A percentile compares a stretch with the other conserved stretches of the same genome.
These are phyloP conservation scores for cucumber (Cucumis sativus) DNA, from an alignment of 306 rosid genomes.

Conservation along the genomic window DNA sequence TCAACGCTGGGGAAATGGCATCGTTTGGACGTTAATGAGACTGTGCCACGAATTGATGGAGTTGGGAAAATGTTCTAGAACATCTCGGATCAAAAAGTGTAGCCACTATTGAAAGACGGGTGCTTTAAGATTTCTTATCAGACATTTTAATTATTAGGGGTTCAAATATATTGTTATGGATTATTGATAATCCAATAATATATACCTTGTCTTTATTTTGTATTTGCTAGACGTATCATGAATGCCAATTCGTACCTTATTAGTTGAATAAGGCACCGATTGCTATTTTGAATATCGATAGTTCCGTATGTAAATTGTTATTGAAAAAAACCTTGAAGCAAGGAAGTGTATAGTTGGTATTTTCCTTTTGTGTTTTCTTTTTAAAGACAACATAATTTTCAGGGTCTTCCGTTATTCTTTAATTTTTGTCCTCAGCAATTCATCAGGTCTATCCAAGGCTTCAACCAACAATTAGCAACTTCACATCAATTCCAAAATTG, in stretches of 20 bases:
- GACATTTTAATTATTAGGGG: background rate
- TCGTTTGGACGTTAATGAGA: slow-evolving; percentile 63
- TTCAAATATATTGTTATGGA: background rate
- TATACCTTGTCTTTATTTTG: background rate
- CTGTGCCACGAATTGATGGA: slow-evolving; percentile 64
- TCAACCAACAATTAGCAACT: background rate
- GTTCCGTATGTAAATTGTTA: no score
- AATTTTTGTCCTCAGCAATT: background rate
- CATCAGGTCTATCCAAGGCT: background rate
- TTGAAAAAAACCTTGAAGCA: no score
- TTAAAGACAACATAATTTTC: no score
- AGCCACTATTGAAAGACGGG: background rate
- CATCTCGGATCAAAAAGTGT: background rate
- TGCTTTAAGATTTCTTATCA: background rate
- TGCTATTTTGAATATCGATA: no score
- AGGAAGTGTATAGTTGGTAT: no score
- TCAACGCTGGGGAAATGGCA: slow-evolving; percentile 58
- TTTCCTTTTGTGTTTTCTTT: no score
- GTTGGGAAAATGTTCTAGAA: slow-evolving; percentile 66
- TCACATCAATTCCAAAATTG: background rate
- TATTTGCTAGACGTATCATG: background rate
- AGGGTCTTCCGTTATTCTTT: background rate
- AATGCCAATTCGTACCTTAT: no score
- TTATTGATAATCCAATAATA: background rate
- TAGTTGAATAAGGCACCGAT: no score